A percentile compares a stretch with the other conserved stretches of the same genome.
These are phyloP conservation scores for Dactylellina drechsleri DNA, from an alignment of 2,329 filamentous ascomycete species.

Conservation along the genomic window DNA sequence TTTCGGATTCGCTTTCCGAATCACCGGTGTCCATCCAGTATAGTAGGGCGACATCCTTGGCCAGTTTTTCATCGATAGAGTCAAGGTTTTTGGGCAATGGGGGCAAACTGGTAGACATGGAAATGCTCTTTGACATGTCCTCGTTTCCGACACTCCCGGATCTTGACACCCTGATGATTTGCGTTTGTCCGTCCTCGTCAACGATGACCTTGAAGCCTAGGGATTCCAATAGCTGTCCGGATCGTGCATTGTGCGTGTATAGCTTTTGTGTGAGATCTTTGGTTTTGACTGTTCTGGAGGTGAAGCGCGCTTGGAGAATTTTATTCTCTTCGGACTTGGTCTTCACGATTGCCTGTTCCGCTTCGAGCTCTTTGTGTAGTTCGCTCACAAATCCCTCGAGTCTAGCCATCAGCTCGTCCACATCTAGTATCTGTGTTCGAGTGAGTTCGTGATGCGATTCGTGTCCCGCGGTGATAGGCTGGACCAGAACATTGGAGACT, in stretches of 20 bases:
- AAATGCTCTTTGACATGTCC: slow-evolving; percentile 65
- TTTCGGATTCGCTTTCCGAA: slow-evolving; percentile 73
- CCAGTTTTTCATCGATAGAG: slow-evolving; percentile 42
- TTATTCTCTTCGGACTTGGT: slow-evolving; percentile 67
- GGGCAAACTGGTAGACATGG: slow-evolving; percentile 61
- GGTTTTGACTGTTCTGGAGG: slow-evolving; percentile 76
- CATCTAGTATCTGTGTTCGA: slow-evolving; percentile 48
- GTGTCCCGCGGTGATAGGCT: slow-evolving; percentile 27
- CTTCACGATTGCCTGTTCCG: slow-evolving; percentile 65
- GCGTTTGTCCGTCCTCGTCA: slow-evolving; percentile 64
- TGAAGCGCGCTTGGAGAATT: slow-evolving; percentile 69
- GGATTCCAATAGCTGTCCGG: slow-evolving; percentile 84
- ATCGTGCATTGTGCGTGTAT: slow-evolving; percentile 82
- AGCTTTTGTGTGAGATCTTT: slow-evolving; percentile 86
- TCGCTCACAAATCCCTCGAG: slow-evolving; percentile 61
- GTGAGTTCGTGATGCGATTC: slow-evolving; percentile 48
- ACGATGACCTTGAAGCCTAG: slow-evolving; percentile 84
- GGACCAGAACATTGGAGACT: slow-evolving; percentile 32
- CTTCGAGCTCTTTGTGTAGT: slow-evolving; percentile 63
- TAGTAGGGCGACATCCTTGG: slow-evolving; percentile 74
- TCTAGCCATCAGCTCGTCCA: slow-evolving; percentile 60
- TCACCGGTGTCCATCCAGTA: slow-evolving; percentile 82
- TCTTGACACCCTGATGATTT: slow-evolving; percentile 58
- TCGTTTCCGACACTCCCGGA: slow-evolving; percentile 59
- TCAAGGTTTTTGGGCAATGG: slow-evolving; percentile 45